Evolutionary conservation across 768 basidiomycete species (phyloP), one percentile per base, ranked within the genome.

Genomic region (Amanita rimosa): DNA sequence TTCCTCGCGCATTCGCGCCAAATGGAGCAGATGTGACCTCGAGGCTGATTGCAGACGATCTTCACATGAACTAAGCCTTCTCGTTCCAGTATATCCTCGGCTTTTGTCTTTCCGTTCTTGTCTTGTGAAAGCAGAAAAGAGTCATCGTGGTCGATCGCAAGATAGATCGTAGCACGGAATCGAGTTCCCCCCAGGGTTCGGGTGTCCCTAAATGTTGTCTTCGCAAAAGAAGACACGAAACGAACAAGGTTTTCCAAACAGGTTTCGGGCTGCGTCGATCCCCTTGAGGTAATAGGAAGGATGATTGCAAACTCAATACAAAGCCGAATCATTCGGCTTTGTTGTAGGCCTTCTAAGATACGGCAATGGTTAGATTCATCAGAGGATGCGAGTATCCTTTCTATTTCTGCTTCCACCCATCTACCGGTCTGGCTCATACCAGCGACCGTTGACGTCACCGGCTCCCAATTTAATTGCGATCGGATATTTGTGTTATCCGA

Each of bases 231-330:
- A 16, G 54, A 47, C 0, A 72, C 67, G 54, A 81, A 81, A 0
- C 9, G 36, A 3, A 46, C 21, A 4, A 81, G 69, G 31, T 71
- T 63, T 3, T 57, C 52, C 6, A 79, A 60, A 49, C 77, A 79
- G 33, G 65, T 56, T 0, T 53, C 49, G 0, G 67, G 68, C 4
- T 59, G 51, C 1, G 51, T 26, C 0, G 59, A 58, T 3, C 74
- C 71, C 1, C 72, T 66, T 6, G 78, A 80, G 0, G 79, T 80
- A 54, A 81, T 68, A 2, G 79, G 79, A 6, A 81, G 69, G 2
- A 81, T 64, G 36, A 80, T 64, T 1, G 72, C 79, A 54, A 79
- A 76, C 5, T 60, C 67, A 45, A 66, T 61, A 58, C 49, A 5
- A 6, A 79, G 61, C 39, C 68, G 48, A 22, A 78, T 51, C 7